These are phyloP conservation scores for Stagonosporopsis vannaccii DNA, from an alignment of 2,329 filamentous ascomycete genomes.

Conservation along the genomic window DNA sequence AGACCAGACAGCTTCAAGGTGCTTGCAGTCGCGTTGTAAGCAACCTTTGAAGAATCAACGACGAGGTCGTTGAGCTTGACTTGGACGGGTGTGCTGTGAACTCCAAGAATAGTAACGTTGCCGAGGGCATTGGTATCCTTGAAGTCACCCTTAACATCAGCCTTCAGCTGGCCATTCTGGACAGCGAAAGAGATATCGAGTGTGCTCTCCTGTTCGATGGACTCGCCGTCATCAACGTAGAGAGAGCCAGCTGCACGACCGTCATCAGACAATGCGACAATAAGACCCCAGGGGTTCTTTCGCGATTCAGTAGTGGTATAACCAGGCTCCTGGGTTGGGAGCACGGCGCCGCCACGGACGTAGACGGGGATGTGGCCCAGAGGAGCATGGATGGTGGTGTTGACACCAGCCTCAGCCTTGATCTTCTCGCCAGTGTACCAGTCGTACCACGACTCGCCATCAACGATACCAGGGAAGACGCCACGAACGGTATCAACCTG, in stretches of 20 bases:
- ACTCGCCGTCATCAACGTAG: conserved; percentile 80
- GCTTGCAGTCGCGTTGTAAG: conserved; percentile 57
- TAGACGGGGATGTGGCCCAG: conserved; percentile 75
- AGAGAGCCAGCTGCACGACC: conserved; percentile 67
- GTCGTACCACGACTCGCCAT: conserved; percentile 74
- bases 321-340: conserved; percentile 73
- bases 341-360: conserved; percentile 70
- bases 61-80: conserved; percentile 57
- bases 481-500: conserved; percentile 68
- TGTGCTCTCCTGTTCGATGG: conserved; percentile 63
- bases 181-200: conserved; percentile 63
- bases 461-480: conserved; percentile 71
- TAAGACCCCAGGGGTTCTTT: conserved; percentile 70
- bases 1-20: conserved; percentile 62
- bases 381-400: conserved; percentile 67
- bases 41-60: conserved; percentile 55
- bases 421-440: conserved; percentile 75
- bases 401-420: conserved; percentile 59
- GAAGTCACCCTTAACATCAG: conserved; percentile 60
- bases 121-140: conserved; percentile 65
- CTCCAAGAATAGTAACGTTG: conserved; percentile 70
- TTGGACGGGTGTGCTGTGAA: conserved; percentile 51
- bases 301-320: conserved; percentile 71
- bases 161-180: conserved; percentile 55
- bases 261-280: conserved; percentile 65